Conservation (phyloP, 106 monocot species). For the Chionographis japonica region DNA sequence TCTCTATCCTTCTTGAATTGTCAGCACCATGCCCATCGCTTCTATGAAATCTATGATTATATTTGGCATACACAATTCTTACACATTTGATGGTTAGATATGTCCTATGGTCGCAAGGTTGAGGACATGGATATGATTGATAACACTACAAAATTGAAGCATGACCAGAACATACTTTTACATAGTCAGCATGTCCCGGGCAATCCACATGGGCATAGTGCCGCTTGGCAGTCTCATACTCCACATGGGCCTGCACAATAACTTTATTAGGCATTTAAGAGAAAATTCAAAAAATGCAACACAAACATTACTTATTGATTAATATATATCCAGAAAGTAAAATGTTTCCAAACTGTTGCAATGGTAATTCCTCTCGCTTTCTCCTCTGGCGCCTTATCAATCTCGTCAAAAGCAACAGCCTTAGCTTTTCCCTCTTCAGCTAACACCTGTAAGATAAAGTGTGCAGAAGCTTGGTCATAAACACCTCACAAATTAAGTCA, state of each 20-base stretch:
- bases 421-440: constrained; percentile 99
- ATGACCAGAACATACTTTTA: constrained; percentile 2
- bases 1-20: not conserved
- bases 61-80: not conserved
- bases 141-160: too few relatives aligned
- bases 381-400: constrained; percentile 96
- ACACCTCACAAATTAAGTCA: too few relatives aligned
- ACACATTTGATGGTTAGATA: not conserved
- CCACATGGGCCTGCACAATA: constrained; percentile 78
- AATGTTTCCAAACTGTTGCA: constrained; percentile 49
- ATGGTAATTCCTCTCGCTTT: constrained; percentile 96
- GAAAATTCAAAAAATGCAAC: not conserved
- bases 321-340: not conserved
- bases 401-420: constrained; percentile 96
- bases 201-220: constrained; percentile 99
- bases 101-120: too few relatives aligned
- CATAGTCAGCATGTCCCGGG: constrained; percentile 96
- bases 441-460: constrained; percentile 41
- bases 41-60: not conserved
- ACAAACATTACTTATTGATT: not conserved
- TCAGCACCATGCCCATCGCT: not conserved
- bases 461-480: too few relatives aligned
- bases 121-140: too few relatives aligned
- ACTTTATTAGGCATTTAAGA: too few relatives aligned
- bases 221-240: constrained; percentile 88